A percentile compares a stretch with the other conserved stretches of the same genome.
Conservation (phyloP, 129 eudicot species). For the Helianthus annuus region DNA sequence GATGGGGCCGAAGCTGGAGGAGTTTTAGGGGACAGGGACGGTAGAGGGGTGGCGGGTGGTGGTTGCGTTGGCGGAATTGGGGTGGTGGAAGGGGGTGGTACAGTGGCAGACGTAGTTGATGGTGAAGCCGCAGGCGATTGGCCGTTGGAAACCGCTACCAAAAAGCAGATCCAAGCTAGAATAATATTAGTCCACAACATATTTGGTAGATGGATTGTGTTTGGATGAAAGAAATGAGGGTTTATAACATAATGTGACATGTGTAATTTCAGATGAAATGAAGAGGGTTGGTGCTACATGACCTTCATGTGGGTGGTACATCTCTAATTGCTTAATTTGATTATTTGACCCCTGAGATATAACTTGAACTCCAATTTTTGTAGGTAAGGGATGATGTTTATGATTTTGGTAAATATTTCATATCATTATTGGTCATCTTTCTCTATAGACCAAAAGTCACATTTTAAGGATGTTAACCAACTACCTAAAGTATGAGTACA, state of each 20-base stretch:
- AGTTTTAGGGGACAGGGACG: conserved; percentile 41
- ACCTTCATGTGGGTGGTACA: conserved; percentile 54
- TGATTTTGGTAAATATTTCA: conserved; percentile 30
- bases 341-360: conserved; percentile 16
- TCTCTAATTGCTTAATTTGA: conserved; percentile 36
- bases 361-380: conserved; percentile 30
- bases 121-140: conserved; percentile 85
- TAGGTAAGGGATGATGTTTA: conserved; percentile 18
- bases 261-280: conserved; percentile 17
- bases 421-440: conserved; percentile 31
- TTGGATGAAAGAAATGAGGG: conserved; percentile 12
- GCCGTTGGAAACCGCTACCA: conserved; percentile 46
- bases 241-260: conserved; percentile 28
- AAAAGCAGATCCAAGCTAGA: conserved; percentile 46
- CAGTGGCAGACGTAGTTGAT: conserved; percentile 33
- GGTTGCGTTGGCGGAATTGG: conserved; percentile 47
- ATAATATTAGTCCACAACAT: conserved; percentile 33
- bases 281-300: conserved; percentile 52
- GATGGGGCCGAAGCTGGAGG: conserved; percentile 52
- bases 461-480: too few relatives aligned
- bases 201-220: conserved; percentile 16
- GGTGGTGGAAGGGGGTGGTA: conserved; percentile 51
- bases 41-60: conserved; percentile 40
- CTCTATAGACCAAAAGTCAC: background rate
- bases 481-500: too few relatives aligned